These are phyloP conservation scores for Guillardia theta DNA, from an alignment of 78 protist genomes.

Conservation along the genomic window DNA sequence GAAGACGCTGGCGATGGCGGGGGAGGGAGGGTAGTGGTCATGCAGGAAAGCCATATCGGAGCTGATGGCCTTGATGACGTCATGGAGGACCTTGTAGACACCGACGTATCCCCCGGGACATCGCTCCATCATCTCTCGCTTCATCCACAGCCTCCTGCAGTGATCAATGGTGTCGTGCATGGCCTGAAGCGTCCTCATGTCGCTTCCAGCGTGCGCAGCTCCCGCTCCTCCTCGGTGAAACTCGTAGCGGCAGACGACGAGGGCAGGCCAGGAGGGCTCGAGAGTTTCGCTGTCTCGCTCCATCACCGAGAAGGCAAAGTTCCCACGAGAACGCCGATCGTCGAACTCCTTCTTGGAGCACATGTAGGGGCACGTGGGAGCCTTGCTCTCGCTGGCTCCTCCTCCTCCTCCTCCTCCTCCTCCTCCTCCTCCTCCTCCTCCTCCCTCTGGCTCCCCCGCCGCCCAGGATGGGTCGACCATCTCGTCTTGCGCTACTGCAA, in stretches of 20 bases:
- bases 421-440: no score
- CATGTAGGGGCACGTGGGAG: not conserved
- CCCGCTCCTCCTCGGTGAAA: conserved; percentile 32
- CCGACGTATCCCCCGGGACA: not conserved
- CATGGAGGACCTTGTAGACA: not conserved
- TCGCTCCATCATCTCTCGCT: not conserved
- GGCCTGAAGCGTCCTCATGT: not conserved
- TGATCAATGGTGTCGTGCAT: not conserved
- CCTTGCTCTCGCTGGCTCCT: no score
- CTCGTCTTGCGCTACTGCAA: no score
- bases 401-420: no score
- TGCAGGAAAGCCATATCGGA: conserved; percentile 24
- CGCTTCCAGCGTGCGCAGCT: not conserved
- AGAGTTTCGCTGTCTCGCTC: not conserved
- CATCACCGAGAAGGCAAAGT: not conserved
- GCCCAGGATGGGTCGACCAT: no score
- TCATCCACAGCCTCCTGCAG: not conserved
- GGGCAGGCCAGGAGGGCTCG: not conserved
- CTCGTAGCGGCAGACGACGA: not conserved
- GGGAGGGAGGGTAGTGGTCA: not conserved
- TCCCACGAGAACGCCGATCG: not conserved
- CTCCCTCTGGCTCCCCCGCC: no score
- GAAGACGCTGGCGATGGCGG: not conserved
- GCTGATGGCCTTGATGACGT: conserved; percentile 13
- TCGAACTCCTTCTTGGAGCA: not conserved